Base-by-base conservation (phyloP, 805 yeast species). In the Tetrapisispora pingtungensis region DNA sequence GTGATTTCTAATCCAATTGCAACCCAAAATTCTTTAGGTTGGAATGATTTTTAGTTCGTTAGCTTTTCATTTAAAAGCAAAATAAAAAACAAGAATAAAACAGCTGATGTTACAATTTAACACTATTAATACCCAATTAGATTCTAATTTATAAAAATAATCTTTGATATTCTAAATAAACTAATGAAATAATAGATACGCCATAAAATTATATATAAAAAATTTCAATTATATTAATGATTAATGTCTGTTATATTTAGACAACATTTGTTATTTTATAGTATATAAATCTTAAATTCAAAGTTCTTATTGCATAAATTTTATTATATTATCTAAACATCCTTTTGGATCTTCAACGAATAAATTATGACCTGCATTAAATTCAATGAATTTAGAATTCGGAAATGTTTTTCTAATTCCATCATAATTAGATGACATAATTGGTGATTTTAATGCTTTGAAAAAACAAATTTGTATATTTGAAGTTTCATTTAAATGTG, bases 1-100 rank as follows among this genome's bases (percentile, higher is more conserved):
- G 69, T 62, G 34, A 82, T 82, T 33, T 79, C 85, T 7, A 75
- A 73, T 44, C 90, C 90, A 10, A 81, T 81, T 32, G 79, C 81
- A 45, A 73, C 82, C 3, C 77, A 77, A 48, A 82, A 80, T 58
- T 81, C 90, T 2, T 67, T 82, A 47, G 89, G 89, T 30, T 82
- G 89, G 89, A 63, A 53, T 43, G 62, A 55, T 40, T 43, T 58
- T 40, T 68, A 54, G 58, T 31, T 39, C 30, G 18, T 22, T 14
- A 14, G 1, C n/a, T n/a, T n/a, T n/a, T n/a, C n/a, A n/a, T n/a
- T n/a, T n/a, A n/a, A n/a, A n/a, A n/a, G n/a, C n/a, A n/a, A n/a
- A n/a, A n/a, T n/a, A n/a, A n/a, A n/a, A n/a, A n/a, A n/a, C n/a
- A n/a, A n/a, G n/a, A n/a, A n/a, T n/a, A n/a, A n/a, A n/a, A n/a